Base-by-base conservation (phyloP, 2,329 filamentous ascomycete species). In the Talaromyces marneffei region DNA sequence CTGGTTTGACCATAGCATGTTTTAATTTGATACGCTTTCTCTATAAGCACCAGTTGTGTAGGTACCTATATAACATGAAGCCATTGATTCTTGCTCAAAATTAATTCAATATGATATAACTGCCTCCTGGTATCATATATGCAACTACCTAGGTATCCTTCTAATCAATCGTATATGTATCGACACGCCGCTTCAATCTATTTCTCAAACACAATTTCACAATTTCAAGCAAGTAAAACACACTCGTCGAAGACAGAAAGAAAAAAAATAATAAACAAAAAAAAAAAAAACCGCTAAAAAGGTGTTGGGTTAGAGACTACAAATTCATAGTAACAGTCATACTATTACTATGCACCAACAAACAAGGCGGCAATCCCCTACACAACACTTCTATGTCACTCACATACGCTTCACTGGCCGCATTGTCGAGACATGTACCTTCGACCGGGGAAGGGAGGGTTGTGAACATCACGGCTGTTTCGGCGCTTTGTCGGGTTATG, bases 281-380 rank as follows among this genome's bases (percentile, higher is more conserved):
- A 23, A 57, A 29, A 31, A 33, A 40, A 27, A 35, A 54, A 6
- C 8, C 72, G 25, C 20, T 16, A 18, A 27, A 9, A 44, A 16
- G n/a, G 23, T 8, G 3, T 25, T n/a, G n/a, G n/a, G n/a, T n/a
- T n/a, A n/a, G n/a, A 12, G n/a, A 35, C 23, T 67, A 78, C 33
- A 78, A 64, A 62, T 78, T 78, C 71, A 78, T 76, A 59, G 76
- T 95, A 52, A 95, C 91, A 16, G 90, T 95, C 88, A 95, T 92
- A 69, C 87, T 91, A 74, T 95, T 95, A 74, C 89, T 92, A 75
- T 95, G 83, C 40, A 96, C 89, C 72, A 96, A 78, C 68, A 95
- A 73, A 50, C 86, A 85, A 0, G 91, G 91, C 29, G 91, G 90
- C 64, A 93, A 77, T 10, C 85, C 88, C 68, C 88, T 84, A 72